phyloP scores from a whole-genome alignment of 257 asterid species.

The Marsdenia floribunda region DNA sequence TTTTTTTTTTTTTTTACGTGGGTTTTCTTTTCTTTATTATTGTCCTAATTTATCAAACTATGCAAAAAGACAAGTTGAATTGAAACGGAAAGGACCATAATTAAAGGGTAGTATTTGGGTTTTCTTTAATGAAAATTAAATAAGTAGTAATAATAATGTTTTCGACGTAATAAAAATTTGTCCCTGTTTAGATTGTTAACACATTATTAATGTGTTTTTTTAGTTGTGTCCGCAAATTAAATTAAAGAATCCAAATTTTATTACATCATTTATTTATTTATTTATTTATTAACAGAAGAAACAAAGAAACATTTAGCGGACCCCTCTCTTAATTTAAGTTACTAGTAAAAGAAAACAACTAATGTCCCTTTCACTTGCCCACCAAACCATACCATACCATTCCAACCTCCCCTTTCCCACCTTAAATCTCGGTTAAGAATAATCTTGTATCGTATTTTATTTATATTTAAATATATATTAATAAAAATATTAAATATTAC shows the following conservation, averaged over 20 bases:
- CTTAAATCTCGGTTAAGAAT: too few species aligned
- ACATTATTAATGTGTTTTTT: neutral
- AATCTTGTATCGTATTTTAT: too few species aligned
- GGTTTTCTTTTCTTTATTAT: too few species aligned
- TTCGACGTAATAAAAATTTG: neutral
- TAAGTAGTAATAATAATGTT: neutral
- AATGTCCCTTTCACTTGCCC: neutral
- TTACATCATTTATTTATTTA: neutral
- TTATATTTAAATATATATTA: too few species aligned
- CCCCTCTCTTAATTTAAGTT: neutral
- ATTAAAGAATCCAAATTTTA: neutral
- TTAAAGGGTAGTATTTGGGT: neutral
- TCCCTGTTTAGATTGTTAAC: neutral
- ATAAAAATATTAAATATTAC: too few species aligned
- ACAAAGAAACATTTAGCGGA: conserved; percentile 3
- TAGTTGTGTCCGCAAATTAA: too few species aligned
- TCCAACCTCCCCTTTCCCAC: neutral
- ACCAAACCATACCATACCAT: neutral
- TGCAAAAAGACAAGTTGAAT: too few species aligned
- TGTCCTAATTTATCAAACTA: too few species aligned
- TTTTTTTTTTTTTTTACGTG: too few species aligned
- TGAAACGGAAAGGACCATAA: neutral
- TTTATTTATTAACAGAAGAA: neutral
- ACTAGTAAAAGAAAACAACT: neutral
- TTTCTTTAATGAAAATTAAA: neutral